Evolutionary conservation across 192 early-diverging fungal genomes (phyloP).

Genomic region (Mortierella alpina): DNA sequence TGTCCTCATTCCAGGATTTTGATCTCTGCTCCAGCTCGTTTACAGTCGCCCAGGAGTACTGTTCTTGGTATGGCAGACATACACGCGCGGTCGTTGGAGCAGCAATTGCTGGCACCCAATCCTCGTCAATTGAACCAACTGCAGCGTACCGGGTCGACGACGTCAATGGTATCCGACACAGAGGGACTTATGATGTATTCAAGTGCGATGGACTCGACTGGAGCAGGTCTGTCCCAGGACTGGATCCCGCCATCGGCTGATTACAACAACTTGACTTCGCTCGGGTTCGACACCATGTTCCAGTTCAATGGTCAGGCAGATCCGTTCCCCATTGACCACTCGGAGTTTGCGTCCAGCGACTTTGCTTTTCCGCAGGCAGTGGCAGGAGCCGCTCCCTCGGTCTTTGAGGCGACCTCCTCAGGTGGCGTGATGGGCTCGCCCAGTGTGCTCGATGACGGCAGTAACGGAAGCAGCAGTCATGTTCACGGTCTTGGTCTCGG

Average conservation of each 20-base stretch:
- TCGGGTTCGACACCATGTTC: conserved; percentile 50
- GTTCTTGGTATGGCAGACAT: conserved; percentile 32
- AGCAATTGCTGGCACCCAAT: conserved; percentile 21
- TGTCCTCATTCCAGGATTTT: not conserved
- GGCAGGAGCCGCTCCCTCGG: conserved; percentile 25
- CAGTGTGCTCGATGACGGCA: conserved; percentile 9
- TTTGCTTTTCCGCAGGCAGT: conserved; percentile 43
- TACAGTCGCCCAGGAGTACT: conserved; percentile 10
- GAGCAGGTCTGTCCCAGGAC: conserved; percentile 21
- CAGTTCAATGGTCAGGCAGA: conserved; percentile 41
- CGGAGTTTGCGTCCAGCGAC: conserved; percentile 43
- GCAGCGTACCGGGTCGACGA: conserved; percentile 22
- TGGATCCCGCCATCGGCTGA: conserved; percentile 41
- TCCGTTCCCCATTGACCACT: conserved; percentile 45
- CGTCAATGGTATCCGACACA: not conserved
- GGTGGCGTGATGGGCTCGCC: not conserved
- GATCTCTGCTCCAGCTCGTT: not conserved
- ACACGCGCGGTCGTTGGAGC: conserved; percentile 26
- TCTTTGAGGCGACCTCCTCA: conserved; percentile 35
- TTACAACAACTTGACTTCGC: conserved; percentile 38
- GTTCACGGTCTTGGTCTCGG: not conserved
- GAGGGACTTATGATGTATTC: not conserved
- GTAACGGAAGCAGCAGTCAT: not conserved
- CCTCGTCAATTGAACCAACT: conserved; percentile 14
- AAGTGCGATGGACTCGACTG: conserved; percentile 19